These are phyloP conservation scores for Fraxinus americana DNA, from an alignment of 257 asterid species.

Conservation along the genomic window DNA sequence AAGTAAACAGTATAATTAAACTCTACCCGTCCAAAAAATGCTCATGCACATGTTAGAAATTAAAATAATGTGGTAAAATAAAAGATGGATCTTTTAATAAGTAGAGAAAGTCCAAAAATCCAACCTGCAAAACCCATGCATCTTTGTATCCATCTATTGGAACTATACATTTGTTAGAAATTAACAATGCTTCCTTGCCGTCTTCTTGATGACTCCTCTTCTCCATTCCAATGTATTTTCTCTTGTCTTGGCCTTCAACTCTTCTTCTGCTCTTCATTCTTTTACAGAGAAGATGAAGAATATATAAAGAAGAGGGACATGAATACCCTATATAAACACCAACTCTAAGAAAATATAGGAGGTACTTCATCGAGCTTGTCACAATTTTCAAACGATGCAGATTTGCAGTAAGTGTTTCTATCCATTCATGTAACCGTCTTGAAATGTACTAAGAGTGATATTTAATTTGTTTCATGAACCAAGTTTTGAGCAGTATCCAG, in stretches of 20 bases:
- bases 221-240: slow-evolving; percentile 4
- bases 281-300: background rate
- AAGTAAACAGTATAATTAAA: no score
- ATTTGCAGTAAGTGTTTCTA: background rate
- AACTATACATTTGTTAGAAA: background rate
- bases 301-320: background rate
- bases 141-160: background rate
- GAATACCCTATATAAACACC: no score
- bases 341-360: background rate
- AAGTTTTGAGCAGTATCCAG: no score
- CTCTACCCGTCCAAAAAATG: no score
- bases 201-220: slow-evolving; percentile 4
- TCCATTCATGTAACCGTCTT: no score
- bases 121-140: slow-evolving; percentile 11
- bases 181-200: background rate
- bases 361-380: background rate
- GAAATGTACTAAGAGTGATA: background rate
- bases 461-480: background rate
- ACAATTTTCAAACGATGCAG: background rate
- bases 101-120: background rate
- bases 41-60: background rate
- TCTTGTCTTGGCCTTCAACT: slow-evolving; percentile 2
- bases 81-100: background rate
- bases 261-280: background rate
- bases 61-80: background rate